A percentile compares a stretch with the other conserved stretches of the same genome.
Conservation (phyloP, 164 flowering plant species). For the Tetracentron sinense region DNA sequence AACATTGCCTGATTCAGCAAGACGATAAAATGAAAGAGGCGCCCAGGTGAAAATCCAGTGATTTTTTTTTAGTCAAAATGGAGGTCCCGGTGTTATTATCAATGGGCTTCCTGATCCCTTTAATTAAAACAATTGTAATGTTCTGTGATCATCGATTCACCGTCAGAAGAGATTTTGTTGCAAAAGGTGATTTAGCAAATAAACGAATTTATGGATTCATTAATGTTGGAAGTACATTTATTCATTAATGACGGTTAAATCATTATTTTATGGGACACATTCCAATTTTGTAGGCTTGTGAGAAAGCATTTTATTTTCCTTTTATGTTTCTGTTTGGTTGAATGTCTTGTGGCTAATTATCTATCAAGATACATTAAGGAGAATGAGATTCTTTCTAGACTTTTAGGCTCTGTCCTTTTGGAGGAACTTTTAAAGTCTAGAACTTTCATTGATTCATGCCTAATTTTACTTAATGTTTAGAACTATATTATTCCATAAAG, state of each 20-base stretch:
- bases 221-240: background rate
- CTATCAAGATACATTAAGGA: background rate
- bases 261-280: background rate
- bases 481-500: too few species aligned
- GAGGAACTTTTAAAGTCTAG: too few species aligned
- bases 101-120: background rate
- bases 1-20: slow-evolving; percentile 10
- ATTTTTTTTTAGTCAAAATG: too few species aligned
- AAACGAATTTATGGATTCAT: slow-evolving; percentile 1
- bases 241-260: background rate
- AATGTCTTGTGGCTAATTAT: background rate
- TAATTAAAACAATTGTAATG: background rate
- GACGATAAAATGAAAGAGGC: background rate
- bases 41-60: background rate
- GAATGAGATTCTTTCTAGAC: too few species aligned
- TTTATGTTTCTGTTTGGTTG: background rate
- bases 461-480: too few species aligned
- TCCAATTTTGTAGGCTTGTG: too few species aligned
- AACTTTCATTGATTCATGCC: too few species aligned
- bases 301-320: too few species aligned
- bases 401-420: too few species aligned
- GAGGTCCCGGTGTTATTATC: too few species aligned
- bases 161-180: background rate
- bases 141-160: background rate
- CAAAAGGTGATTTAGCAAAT: slow-evolving; percentile 7